These are phyloP conservation scores for Citrus inodora DNA, from an alignment of 345 rosid species.

Conservation along the genomic window DNA sequence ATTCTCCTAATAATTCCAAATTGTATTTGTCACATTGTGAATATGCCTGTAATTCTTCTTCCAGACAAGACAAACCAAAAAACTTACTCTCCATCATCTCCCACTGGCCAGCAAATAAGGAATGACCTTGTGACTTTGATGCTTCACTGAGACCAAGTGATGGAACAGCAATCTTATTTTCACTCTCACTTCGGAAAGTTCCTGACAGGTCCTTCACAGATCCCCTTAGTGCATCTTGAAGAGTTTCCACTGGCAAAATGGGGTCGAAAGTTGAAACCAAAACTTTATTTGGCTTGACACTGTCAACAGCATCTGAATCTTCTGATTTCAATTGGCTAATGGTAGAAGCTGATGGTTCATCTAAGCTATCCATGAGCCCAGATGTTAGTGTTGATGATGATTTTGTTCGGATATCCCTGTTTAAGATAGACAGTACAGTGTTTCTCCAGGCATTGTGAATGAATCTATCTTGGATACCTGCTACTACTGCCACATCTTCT, in stretches of 20 bases:
- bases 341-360: slow-evolving; percentile 23
- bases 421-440: slow-evolving; percentile 3
- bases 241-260: slow-evolving; percentile 6
- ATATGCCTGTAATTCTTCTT: slow-evolving; percentile 34
- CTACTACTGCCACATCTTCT: slow-evolving; percentile 38
- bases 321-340: slow-evolving; percentile 15
- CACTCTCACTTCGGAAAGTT: slow-evolving; percentile 16
- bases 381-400: slow-evolving; percentile 9
- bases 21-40: slow-evolving; percentile 11
- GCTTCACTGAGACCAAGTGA: slow-evolving; percentile 18
- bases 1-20: slow-evolving; percentile 20
- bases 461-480: slow-evolving; percentile 34
- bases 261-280: slow-evolving; percentile 13
- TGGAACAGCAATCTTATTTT: not conserved
- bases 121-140: slow-evolving; percentile 18
- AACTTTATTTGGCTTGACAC: slow-evolving; percentile 10
- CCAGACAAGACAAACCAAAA: slow-evolving; percentile 31
- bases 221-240: slow-evolving; percentile 1
- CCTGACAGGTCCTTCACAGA: slow-evolving; percentile 22
- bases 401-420: slow-evolving; percentile 21
- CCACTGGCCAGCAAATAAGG: slow-evolving; percentile 15
- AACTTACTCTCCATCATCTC: slow-evolving; percentile 33
- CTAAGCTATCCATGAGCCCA: slow-evolving; percentile 16
- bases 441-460: slow-evolving; percentile 14
- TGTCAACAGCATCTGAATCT: slow-evolving; percentile 18